These are phyloP conservation scores for Citrus sp. DNA, from an alignment of 345 rosid species.

Conservation along the genomic window DNA sequence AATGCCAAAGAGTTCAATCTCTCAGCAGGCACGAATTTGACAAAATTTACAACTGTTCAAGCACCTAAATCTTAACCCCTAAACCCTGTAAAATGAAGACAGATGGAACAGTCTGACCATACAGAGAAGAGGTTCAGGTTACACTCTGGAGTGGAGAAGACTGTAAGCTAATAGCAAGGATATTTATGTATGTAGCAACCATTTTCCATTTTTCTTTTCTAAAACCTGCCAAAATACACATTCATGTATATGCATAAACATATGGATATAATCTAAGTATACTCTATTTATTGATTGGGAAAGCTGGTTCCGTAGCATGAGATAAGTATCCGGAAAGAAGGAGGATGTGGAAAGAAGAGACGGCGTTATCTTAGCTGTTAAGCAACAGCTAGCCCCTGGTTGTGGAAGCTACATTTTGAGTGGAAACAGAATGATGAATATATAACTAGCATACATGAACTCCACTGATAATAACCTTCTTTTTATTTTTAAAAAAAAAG, in stretches of 20 bases:
- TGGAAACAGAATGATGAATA: background rate
- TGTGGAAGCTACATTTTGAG: background rate
- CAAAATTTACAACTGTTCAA: background rate
- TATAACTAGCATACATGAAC: background rate
- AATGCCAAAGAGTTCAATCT: too few relatives aligned
- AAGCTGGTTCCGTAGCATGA: too few relatives aligned
- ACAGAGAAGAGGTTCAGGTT: background rate
- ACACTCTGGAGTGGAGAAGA: background rate
- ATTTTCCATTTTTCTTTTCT: background rate
- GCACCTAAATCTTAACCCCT: background rate
- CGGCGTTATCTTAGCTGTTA: too few relatives aligned
- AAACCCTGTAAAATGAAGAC: background rate
- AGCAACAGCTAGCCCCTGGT: too few relatives aligned
- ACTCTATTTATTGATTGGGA: too few relatives aligned
- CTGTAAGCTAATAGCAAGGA: background rate
- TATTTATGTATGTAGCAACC: background rate
- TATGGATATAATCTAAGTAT: background rate
- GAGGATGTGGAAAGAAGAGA: too few relatives aligned
- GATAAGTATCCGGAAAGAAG: too few relatives aligned
- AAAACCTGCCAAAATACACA: background rate
- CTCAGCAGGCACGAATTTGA: too few relatives aligned
- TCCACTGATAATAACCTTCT: background rate
- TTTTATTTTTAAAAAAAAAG: too few relatives aligned
- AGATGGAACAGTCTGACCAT: background rate
- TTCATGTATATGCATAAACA: background rate